These are phyloP conservation scores for Russula dissimulans DNA, from an alignment of 768 basidiomycete genomes.

Conservation along the genomic window DNA sequence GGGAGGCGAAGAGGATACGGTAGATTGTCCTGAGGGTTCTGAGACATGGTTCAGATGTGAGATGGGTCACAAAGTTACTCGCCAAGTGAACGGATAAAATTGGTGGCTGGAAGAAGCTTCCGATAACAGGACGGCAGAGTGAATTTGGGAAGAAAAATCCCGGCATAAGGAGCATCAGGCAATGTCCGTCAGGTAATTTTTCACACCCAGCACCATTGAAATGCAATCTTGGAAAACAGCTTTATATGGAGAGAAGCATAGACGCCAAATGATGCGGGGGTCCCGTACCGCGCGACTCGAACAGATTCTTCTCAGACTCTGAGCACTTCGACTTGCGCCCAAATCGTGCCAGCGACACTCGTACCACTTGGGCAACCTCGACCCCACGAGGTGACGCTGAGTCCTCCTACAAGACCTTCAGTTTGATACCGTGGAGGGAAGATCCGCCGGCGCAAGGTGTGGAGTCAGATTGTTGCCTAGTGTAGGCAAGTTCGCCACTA, in stretches of 20 bases:
- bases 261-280: constrained; percentile 7
- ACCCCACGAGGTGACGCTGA: not conserved
- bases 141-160: constrained; percentile 11
- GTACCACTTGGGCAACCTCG: not conserved
- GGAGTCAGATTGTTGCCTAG: not conserved
- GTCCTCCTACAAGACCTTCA: not conserved
- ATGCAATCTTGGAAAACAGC: constrained; percentile 2
- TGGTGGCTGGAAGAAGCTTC: not conserved
- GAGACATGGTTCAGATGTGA: constrained; percentile 8
- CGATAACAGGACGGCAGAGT: constrained; percentile 4
- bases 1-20: constrained; percentile 18
- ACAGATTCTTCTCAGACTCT: not conserved
- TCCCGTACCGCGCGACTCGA: not conserved
- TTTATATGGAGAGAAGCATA: constrained; percentile 9
- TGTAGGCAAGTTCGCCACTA: not conserved
- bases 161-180: constrained; percentile 6
- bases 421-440: not conserved
- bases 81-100: not conserved
- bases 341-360: not conserved
- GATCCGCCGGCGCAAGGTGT: not conserved
- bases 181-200: constrained; percentile 13
- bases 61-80: not conserved
- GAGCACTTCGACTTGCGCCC: not conserved
- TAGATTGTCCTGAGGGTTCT: constrained; percentile 8
- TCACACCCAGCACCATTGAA: constrained; percentile 17